Evolutionary conservation across 2,329 filamentous ascomycete genomes (phyloP).

Genomic region (Harringtonia lauricola): DNA sequence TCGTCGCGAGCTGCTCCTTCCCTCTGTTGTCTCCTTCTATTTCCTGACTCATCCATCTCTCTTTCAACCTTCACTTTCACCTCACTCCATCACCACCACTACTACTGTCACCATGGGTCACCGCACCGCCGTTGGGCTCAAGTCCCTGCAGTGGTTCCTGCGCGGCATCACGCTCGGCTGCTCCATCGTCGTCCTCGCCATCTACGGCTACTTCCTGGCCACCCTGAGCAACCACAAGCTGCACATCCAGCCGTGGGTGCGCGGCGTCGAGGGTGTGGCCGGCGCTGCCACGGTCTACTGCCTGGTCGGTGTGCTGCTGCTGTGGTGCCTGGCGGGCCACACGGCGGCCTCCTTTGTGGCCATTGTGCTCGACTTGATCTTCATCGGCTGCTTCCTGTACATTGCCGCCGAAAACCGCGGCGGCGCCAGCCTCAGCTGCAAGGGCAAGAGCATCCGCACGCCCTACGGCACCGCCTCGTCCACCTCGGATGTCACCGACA

Average conservation of each 20-base stretch:
- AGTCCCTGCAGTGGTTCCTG: constrained; percentile 57
- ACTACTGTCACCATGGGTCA: constrained; percentile 38
- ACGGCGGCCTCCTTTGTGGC: constrained; percentile 61
- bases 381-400: constrained; percentile 69
- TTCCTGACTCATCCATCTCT: too few relatives aligned
- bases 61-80: not conserved
- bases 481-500: constrained; percentile 33
- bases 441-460: constrained; percentile 44
- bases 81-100: constrained; percentile 2
- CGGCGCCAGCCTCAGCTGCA: constrained; percentile 54
- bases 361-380: constrained; percentile 66
- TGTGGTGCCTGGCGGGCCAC: constrained; percentile 70
- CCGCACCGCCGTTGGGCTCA: constrained; percentile 51
- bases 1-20: not conserved
- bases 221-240: constrained; percentile 55
- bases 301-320: constrained; percentile 57
- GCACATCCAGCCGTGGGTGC: constrained; percentile 51
- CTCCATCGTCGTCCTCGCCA: constrained; percentile 60
- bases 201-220: constrained; percentile 79
- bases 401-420: constrained; percentile 64
- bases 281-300: constrained; percentile 68
- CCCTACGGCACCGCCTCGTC: constrained; percentile 55
- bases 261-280: constrained; percentile 68
- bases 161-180: constrained; percentile 65
- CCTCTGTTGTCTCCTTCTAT: too few relatives aligned